phyloP scores from a whole-genome alignment of 2,329 filamentous ascomycete species.

The Cladosporium oxysporum region DNA sequence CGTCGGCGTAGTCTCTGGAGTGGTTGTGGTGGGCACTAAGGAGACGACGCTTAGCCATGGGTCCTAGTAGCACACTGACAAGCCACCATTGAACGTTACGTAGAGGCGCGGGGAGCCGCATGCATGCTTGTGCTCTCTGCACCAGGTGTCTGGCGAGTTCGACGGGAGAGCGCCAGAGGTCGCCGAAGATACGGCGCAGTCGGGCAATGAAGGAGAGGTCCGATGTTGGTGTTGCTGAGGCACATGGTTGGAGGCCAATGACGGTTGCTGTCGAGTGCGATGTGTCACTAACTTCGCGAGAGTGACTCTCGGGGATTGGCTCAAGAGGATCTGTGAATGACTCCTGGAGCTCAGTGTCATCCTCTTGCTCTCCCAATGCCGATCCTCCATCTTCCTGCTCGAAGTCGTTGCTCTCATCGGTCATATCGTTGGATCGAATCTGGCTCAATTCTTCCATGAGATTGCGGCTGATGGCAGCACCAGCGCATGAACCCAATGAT shows the following conservation, averaged over 20 bases:
- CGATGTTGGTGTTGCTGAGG: not conserved
- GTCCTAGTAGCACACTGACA: constrained; percentile 35
- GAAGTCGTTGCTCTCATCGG: constrained; percentile 5
- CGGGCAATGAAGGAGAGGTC: constrained; percentile 23
- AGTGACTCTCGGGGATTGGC: constrained; percentile 16
- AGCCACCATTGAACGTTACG: constrained; percentile 40
- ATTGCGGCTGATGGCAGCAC: constrained; percentile 29
- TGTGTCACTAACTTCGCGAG: constrained; percentile 10
- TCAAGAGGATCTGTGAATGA: constrained; percentile 11
- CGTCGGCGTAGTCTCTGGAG: constrained; percentile 1
- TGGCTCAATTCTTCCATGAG: constrained; percentile 37
- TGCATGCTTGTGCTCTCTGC: constrained; percentile 31
- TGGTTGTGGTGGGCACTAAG: constrained; percentile 16
- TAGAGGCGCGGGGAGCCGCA: constrained; percentile 33
- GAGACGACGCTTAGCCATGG: constrained; percentile 38
- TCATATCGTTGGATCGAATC: constrained; percentile 6
- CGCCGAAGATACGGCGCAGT: constrained; percentile 30
- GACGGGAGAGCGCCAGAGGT: constrained; percentile 33
- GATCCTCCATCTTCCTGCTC: not conserved
- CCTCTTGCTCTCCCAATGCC: not conserved
- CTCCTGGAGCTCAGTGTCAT: constrained; percentile 12
- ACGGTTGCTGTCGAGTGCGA: constrained; percentile 13
- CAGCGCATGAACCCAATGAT: constrained; percentile 9
- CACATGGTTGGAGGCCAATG: constrained; percentile 5
- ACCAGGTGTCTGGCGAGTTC: constrained; percentile 35